Evolutionary conservation across 2,329 filamentous ascomycete species (phyloP), one percentile per base, ranked within the genome.

Genomic region (Endothia cerciana): DNA sequence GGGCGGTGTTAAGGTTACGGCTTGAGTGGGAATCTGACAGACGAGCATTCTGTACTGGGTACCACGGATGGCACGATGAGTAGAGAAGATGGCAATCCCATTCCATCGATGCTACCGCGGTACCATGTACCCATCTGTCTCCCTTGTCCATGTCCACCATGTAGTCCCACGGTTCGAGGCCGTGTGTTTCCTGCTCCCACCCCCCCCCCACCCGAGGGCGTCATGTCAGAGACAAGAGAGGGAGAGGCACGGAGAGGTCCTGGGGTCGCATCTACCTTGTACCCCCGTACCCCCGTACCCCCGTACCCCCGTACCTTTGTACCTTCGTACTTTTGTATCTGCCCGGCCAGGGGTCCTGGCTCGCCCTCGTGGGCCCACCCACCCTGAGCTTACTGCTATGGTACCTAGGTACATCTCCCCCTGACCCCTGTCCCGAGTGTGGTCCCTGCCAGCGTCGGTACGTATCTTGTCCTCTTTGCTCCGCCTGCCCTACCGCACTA

Each of bases 401-500:
- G 51, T 55, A 55, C 51, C 7, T 15, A 55, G 17, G 51, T 55
- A 55, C 51, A 19, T 55, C 15, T 55, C 30, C 51, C 15, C 33
- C 51, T 55, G 51, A 55, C 22, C 51, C 51, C 51, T 55, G 51
- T 36, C 28, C 30, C 51, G 17, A 15, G 30, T 25, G 47, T 25
- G 47, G 25, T 17, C 10, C 25, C 13, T 28, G 47, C 47, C 25
- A 30, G 25, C 47, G 15, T 30, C 47, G 47, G 47, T 51, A 51
- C 47, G 47, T 51, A 51, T 17, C 45, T 15, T 17, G 7, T 47
- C 13, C 22, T 15, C 11, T 25, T 49, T 51, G 25, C 47, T 51
- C 47, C 47, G 47, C 47, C 33, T 36, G 33, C 33, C 33, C 51
- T 55, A 55, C 51, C 51, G 51, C 51, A 36, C 51, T 55, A 55